These are phyloP conservation scores for Sarocladium strictum DNA, from an alignment of 2,329 filamentous ascomycete genomes.

Conservation along the genomic window DNA sequence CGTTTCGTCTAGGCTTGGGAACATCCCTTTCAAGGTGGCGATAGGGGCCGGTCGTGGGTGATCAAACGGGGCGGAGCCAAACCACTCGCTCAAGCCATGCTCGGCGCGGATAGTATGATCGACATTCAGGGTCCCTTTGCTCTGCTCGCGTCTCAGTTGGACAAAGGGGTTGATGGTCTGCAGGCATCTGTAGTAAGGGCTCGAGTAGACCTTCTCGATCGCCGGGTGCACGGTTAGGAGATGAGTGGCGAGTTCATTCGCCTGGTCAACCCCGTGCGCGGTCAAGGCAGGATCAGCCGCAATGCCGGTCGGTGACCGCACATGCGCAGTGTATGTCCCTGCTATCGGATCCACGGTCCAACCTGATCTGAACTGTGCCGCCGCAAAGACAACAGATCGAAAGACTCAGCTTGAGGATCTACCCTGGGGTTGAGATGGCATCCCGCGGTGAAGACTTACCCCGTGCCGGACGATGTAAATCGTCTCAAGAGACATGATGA, in stretches of 20 bases:
- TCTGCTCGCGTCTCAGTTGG: conserved; percentile 30
- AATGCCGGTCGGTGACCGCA: conserved; percentile 80
- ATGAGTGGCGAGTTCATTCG: conserved; percentile 66
- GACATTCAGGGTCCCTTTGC: conserved; percentile 13
- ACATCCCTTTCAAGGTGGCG: conserved; percentile 57
- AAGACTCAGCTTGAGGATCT: conserved; percentile 1
- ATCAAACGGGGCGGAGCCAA: conserved; percentile 76
- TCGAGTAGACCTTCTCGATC: conserved; percentile 73
- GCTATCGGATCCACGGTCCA: conserved; percentile 81
- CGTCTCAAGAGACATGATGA: conserved; percentile 57
- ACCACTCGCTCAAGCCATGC: conserved; percentile 74
- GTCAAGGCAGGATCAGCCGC: conserved; percentile 83
- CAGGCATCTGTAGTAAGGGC: conserved; percentile 80
- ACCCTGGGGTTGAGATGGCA: conserved; percentile 7
- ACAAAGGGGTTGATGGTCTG: conserved; percentile 74
- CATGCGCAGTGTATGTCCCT: conserved; percentile 67
- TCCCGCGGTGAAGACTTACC: conserved; percentile 42
- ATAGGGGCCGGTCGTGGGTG: conserved; percentile 73
- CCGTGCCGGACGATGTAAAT: conserved; percentile 73
- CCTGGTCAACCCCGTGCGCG: conserved; percentile 78
- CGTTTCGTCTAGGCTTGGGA: conserved; percentile 53
- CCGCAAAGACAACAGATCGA: background rate
- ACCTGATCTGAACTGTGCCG: conserved; percentile 72
- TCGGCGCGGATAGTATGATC: conserved; percentile 46
- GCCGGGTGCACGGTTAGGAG: conserved; percentile 58